Conservation (phyloP, 2,329 filamentous ascomycete species). For the Alternaria viburni region DNA sequence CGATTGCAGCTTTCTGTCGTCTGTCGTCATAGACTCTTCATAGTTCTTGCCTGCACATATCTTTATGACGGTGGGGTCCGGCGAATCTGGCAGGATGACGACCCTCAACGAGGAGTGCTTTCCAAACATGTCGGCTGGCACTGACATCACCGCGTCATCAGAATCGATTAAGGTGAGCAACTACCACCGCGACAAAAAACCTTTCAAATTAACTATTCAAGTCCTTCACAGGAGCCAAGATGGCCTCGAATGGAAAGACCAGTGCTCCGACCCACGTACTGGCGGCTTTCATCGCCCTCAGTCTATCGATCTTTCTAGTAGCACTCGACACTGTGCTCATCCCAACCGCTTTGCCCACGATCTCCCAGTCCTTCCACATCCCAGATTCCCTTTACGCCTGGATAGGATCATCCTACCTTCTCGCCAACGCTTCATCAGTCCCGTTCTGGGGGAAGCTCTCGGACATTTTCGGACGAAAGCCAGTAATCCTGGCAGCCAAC, state of each 20-base stretch:
- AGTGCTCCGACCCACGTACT: slow-evolving; percentile 10
- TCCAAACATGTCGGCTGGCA: neutral
- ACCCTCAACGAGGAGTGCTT: neutral
- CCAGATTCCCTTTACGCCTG: slow-evolving; percentile 76
- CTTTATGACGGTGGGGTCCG: neutral
- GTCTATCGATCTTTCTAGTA: slow-evolving; percentile 50
- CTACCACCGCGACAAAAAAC: neutral
- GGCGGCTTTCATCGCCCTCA: slow-evolving; percentile 39
- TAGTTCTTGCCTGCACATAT: neutral
- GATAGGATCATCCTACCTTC: slow-evolving; percentile 64
- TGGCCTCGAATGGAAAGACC: neutral
- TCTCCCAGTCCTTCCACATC: slow-evolving; percentile 64
- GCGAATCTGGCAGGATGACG: neutral
- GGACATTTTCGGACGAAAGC: slow-evolving; percentile 49
- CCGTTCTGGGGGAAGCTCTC: slow-evolving; percentile 52
- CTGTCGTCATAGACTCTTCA: neutral
- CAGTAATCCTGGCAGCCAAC: slow-evolving; percentile 43
- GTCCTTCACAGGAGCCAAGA: neutral
- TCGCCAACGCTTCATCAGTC: slow-evolving; percentile 47
- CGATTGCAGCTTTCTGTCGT: neutral
- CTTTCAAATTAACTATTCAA: neutral
- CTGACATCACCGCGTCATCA: neutral
- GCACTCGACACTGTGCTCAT: slow-evolving; percentile 63
- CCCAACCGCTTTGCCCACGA: slow-evolving; percentile 70
- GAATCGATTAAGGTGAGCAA: neutral